Percentiles rank a stretch among this genome's conserved stretches.
These are phyloP conservation scores for Phytophthora foliorum DNA, from an alignment of 352 stramenopile species.

Conservation along the genomic window DNA sequence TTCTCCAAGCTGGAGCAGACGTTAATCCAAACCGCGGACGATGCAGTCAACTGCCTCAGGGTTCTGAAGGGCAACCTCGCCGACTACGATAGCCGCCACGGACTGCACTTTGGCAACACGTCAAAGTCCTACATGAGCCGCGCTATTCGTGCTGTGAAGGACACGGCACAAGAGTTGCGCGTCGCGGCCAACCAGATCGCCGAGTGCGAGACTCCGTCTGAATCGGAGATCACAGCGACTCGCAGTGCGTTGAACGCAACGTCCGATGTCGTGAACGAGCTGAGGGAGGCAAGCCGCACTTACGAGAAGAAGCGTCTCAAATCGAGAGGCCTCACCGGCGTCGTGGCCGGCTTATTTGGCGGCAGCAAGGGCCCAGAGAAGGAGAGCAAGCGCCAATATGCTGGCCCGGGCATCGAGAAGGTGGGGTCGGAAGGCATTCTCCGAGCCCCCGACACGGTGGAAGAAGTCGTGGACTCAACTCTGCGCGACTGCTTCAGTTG, in stretches of 20 bases:
- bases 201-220: constrained; percentile 9
- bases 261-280: constrained; percentile 7
- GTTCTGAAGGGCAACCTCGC: constrained; percentile 22
- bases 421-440: constrained; percentile 29
- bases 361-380: constrained; percentile 2
- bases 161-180: constrained; percentile 12
- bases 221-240: constrained; percentile 20
- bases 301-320: constrained; percentile 25
- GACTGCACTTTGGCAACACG: constrained; percentile 19
- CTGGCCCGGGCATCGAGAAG: neutral
- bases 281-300: neutral
- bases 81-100: constrained; percentile 19
- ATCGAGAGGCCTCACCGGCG: constrained; percentile 10
- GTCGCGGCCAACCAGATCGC: constrained; percentile 20
- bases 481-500: constrained; percentile 15
- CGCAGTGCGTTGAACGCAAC: constrained; percentile 16
- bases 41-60: constrained; percentile 25
- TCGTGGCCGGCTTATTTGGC: constrained; percentile 9
- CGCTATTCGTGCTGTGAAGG: constrained; percentile 11
- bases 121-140: constrained; percentile 17
- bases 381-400: neutral
- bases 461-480: constrained; percentile 13
- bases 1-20: constrained; percentile 18
- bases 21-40: constrained; percentile 18
- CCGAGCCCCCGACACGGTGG: constrained; percentile 20